A percentile compares a stretch with the other conserved stretches of the same genome.
phyloP scores from a whole-genome alignment of 495 filamentous ascomycete genomes.

The Copromyces sp. region DNA sequence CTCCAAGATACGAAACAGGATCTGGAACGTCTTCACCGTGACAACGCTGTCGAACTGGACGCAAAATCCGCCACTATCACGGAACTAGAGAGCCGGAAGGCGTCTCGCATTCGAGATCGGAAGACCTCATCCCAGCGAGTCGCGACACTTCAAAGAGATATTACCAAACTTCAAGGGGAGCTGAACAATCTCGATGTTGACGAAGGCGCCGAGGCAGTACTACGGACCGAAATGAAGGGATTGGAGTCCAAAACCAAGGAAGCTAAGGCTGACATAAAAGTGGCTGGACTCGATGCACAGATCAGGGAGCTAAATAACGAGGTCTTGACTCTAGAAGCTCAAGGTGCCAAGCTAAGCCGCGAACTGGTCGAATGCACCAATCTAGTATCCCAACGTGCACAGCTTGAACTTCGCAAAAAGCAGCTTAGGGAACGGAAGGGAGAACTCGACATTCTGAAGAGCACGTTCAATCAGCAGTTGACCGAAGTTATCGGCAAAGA shows the following conservation, averaged over 20 bases:
- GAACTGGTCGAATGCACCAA: slow-evolving; percentile 74
- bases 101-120: slow-evolving; percentile 59
- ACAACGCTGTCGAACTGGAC: slow-evolving; percentile 60
- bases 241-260: slow-evolving; percentile 50
- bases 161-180: slow-evolving; percentile 49
- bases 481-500: slow-evolving; percentile 45
- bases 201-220: slow-evolving; percentile 65
- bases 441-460: slow-evolving; percentile 64
- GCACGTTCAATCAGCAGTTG: slow-evolving; percentile 62
- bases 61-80: slow-evolving; percentile 55
- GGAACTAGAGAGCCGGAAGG: slow-evolving; percentile 57
- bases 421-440: slow-evolving; percentile 60
- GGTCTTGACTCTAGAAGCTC: slow-evolving; percentile 57
- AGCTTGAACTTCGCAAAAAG: slow-evolving; percentile 66
- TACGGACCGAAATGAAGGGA: slow-evolving; percentile 64
- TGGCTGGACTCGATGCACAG: slow-evolving; percentile 56
- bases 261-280: slow-evolving; percentile 49
- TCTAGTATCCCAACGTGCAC: slow-evolving; percentile 67
- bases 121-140: slow-evolving; percentile 59
- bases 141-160: slow-evolving; percentile 55
- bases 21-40: slow-evolving; percentile 61
- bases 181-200: slow-evolving; percentile 65
- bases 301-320: slow-evolving; percentile 51
- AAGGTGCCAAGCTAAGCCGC: slow-evolving; percentile 53
- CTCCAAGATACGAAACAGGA: slow-evolving; percentile 66